Evolutionary conservation across 2,329 filamentous ascomycete species (phyloP).

Genomic region (Macrophomina phaseolina): DNA sequence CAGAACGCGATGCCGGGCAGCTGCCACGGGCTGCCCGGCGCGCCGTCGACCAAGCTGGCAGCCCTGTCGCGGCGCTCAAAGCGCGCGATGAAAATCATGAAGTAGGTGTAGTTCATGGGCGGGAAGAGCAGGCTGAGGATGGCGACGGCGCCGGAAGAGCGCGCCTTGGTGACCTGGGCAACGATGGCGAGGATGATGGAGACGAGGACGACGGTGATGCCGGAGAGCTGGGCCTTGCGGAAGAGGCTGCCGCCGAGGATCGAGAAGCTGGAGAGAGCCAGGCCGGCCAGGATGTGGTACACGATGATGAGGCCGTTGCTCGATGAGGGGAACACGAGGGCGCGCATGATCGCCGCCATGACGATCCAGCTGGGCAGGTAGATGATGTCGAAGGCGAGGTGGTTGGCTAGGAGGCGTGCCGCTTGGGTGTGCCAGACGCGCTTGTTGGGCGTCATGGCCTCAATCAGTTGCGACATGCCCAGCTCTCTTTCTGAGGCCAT

Average conservation of each 20-base stretch:
- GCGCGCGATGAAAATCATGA: constrained; percentile 76
- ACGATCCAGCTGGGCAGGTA: constrained; percentile 85
- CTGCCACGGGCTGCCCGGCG: constrained; percentile 64
- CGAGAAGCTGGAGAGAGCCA: constrained; percentile 79
- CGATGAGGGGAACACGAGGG: constrained; percentile 57
- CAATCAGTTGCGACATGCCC: constrained; percentile 86
- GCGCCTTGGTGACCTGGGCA: constrained; percentile 73
- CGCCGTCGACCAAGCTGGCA: constrained; percentile 65
- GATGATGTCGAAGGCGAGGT: constrained; percentile 78
- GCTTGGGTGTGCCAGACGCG: constrained; percentile 77
- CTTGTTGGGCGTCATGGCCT: constrained; percentile 86
- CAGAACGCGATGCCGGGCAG: constrained; percentile 78
- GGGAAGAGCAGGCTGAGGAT: constrained; percentile 79
- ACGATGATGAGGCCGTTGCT: constrained; percentile 53
- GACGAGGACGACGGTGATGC: constrained; percentile 76
- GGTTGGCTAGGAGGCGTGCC: constrained; percentile 77
- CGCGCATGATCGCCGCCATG: constrained; percentile 72
- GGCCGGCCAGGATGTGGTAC: constrained; percentile 76
- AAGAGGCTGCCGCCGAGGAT: constrained; percentile 85
- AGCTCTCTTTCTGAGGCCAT: constrained; percentile 85
- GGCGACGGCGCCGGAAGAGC: constrained; percentile 67
- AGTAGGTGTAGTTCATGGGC: constrained; percentile 87
- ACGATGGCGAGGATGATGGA: constrained; percentile 80
- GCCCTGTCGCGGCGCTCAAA: constrained; percentile 69
- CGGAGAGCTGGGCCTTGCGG: constrained; percentile 84